Evolutionary conservation across 805 yeast species (phyloP).

Genomic region (Ogataea siamensis): DNA sequence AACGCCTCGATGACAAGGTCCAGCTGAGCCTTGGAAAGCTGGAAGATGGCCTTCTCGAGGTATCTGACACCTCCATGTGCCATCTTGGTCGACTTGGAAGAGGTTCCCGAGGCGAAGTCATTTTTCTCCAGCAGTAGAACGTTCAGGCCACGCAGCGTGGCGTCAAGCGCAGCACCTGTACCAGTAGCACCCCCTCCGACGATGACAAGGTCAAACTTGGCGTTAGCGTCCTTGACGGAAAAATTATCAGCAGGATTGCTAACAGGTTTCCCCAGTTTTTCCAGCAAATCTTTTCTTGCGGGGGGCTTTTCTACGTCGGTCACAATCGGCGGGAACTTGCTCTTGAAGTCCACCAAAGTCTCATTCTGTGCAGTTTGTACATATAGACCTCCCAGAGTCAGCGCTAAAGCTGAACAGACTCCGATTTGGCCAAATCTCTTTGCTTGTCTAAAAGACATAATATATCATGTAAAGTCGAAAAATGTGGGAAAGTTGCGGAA

Average conservation of each 20-base stretch:
- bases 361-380: constrained; percentile 15
- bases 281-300: constrained; percentile 50
- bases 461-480: constrained; percentile 1
- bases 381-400: constrained; percentile 10
- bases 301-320: constrained; percentile 52
- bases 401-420: constrained; percentile 13
- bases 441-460: constrained; percentile 7
- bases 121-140: constrained; percentile 83
- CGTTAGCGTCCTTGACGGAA: constrained; percentile 34
- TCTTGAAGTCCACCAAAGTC: constrained; percentile 7
- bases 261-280: constrained; percentile 38
- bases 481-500: constrained; percentile 1
- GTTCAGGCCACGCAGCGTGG: constrained; percentile 84
- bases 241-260: constrained; percentile 10
- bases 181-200: constrained; percentile 98
- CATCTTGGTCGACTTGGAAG: constrained; percentile 91
- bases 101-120: constrained; percentile 91
- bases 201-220: constrained; percentile 74
- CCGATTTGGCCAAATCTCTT: constrained; percentile 12
- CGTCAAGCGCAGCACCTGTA: constrained; percentile 89
- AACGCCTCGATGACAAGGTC: constrained; percentile 87
- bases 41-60: constrained; percentile 91
- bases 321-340: constrained; percentile 40
- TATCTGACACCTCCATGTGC: constrained; percentile 98
- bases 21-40: constrained; percentile 84